phyloP scores from a whole-genome alignment of 2,329 filamentous ascomycete species.

The Albifimbria verrucaria region DNA sequence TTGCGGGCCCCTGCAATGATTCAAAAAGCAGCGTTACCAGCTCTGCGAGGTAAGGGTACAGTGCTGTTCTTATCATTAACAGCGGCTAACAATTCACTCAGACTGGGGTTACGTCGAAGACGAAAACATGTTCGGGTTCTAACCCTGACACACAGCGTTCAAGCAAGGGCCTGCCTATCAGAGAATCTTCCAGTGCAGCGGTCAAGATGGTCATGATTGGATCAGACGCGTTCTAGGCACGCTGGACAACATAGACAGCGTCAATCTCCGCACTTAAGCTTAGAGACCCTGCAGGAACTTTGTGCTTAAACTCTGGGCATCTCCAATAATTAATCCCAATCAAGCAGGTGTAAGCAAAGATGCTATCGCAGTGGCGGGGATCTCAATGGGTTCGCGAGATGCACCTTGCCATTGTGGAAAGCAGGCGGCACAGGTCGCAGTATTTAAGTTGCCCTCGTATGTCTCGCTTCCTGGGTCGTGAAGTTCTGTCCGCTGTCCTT shows the following conservation, averaged over 20 bases:
- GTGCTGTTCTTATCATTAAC: neutral
- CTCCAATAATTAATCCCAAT: neutral
- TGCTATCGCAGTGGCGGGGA: neutral
- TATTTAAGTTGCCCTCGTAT: neutral
- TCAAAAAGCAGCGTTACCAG: slow-evolving; percentile 47
- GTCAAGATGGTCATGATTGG: neutral
- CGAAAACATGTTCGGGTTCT: slow-evolving; percentile 3
- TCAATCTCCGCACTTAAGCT: neutral
- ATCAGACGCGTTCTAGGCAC: neutral
- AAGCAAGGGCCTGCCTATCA: neutral
- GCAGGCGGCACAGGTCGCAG: neutral
- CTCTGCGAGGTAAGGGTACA: slow-evolving; percentile 28
- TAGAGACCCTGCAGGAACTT: neutral
- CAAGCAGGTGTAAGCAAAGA: neutral
- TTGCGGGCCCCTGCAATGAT: slow-evolving; percentile 50
- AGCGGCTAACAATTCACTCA: neutral
- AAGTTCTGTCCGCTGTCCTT: neutral
- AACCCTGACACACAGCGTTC: neutral
- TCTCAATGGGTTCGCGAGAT: neutral
- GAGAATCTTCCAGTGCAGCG: neutral
- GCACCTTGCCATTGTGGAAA: neutral
- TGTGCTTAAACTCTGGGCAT: neutral
- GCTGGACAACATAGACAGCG: neutral
- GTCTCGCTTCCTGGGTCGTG: neutral
- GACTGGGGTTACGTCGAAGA: slow-evolving; percentile 7